phyloP scores from a whole-genome alignment of 2,329 filamentous ascomycete species.

The Albifimbria verrucaria region DNA sequence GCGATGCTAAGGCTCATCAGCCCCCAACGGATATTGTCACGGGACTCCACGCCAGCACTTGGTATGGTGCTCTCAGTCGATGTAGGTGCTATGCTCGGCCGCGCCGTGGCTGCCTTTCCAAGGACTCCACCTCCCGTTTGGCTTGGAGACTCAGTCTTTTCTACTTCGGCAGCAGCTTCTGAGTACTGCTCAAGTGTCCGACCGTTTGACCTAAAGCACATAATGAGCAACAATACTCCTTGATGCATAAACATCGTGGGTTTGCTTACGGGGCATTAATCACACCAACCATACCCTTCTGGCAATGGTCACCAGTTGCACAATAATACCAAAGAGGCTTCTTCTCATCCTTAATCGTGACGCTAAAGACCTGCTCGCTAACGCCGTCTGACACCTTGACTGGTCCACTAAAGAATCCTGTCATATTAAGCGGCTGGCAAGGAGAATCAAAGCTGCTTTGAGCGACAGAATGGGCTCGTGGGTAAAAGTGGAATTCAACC shows the following conservation, averaged over 20 bases:
- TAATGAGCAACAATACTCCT: neutral
- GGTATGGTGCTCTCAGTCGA: slow-evolving; percentile 1
- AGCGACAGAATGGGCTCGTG: slow-evolving; percentile 58
- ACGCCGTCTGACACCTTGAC: slow-evolving; percentile 9
- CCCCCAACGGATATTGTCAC: slow-evolving; percentile 20
- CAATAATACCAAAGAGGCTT: slow-evolving; percentile 65
- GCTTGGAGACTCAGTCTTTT: slow-evolving; percentile 14
- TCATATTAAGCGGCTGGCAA: slow-evolving; percentile 49
- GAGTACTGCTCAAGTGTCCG: slow-evolving; percentile 11
- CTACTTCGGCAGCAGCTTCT: slow-evolving; percentile 10
- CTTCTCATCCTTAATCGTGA: slow-evolving; percentile 34
- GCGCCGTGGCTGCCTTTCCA: slow-evolving; percentile 11
- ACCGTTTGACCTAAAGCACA: neutral
- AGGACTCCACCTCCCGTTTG: slow-evolving; percentile 15
- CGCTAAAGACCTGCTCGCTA: slow-evolving; percentile 16
- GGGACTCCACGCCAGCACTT: slow-evolving; percentile 13
- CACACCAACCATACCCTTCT: slow-evolving; percentile 56
- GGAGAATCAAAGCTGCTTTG: slow-evolving; percentile 59
- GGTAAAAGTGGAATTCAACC: slow-evolving; percentile 42
- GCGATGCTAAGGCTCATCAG: slow-evolving; percentile 17
- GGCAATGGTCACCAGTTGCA: slow-evolving; percentile 57
- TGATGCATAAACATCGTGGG: neutral
- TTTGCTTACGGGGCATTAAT: slow-evolving; percentile 21
- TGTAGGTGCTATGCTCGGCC: slow-evolving; percentile 10
- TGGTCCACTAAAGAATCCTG: slow-evolving; percentile 40